These are phyloP conservation scores for Dacryopinax spathularia DNA, from an alignment of 768 basidiomycete genomes.

Conservation along the genomic window DNA sequence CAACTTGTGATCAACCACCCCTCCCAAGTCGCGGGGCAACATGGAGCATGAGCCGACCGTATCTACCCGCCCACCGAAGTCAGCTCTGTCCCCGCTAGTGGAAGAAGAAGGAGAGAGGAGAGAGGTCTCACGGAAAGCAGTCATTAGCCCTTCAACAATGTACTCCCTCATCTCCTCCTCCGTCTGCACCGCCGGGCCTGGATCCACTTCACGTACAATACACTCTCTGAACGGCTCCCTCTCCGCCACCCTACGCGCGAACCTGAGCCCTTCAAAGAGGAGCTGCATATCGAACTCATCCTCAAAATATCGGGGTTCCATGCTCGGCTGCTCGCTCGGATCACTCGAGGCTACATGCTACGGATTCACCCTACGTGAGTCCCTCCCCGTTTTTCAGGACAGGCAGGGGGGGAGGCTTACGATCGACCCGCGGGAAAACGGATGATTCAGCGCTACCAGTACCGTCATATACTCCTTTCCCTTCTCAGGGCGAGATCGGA, in stretches of 20 bases:
- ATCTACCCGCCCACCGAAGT: constrained; percentile 22
- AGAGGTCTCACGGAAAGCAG: constrained; percentile 16
- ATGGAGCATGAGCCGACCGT: constrained; percentile 43
- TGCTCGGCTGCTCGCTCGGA: constrained; percentile 24
- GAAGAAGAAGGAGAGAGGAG: neutral
- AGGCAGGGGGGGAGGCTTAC: constrained; percentile 25
- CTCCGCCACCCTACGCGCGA: constrained; percentile 17
- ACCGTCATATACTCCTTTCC: constrained; percentile 34
- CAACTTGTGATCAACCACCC: constrained; percentile 41
- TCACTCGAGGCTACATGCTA: constrained; percentile 21
- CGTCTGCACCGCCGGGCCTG: constrained; percentile 22
- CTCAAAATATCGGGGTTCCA: constrained; percentile 34
- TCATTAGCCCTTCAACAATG: constrained; percentile 15
- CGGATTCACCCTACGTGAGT: neutral
- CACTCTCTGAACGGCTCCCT: constrained; percentile 23
- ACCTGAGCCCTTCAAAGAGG: constrained; percentile 25
- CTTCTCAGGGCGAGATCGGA: constrained; percentile 23
- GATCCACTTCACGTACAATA: constrained; percentile 23
- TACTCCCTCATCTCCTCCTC: constrained; percentile 27
- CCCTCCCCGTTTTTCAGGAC: neutral
- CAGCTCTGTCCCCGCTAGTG: neutral
- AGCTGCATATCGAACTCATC: constrained; percentile 29
- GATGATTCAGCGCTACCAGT: constrained; percentile 28
- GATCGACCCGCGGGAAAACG: constrained; percentile 37
- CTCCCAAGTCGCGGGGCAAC: constrained; percentile 44